Conservation (phyloP, 352 stramenopile species). For the Discostella stelligera region DNA sequence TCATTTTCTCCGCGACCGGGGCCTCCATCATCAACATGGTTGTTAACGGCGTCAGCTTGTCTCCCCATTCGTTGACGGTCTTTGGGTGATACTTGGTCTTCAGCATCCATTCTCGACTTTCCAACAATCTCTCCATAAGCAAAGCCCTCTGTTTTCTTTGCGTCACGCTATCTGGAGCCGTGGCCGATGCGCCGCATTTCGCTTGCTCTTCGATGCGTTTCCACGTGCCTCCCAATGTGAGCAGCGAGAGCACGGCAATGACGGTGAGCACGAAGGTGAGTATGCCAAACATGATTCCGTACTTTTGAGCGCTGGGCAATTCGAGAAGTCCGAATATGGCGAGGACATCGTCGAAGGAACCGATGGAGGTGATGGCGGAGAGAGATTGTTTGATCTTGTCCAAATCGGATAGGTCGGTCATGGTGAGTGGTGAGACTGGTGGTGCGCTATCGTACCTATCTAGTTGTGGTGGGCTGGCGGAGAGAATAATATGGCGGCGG, state of each 20-base stretch:
- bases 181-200: constrained; percentile 41
- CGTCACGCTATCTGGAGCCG: constrained; percentile 45
- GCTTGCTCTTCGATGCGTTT: constrained; percentile 70
- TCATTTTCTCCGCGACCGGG: constrained; percentile 27
- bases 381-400: constrained; percentile 34
- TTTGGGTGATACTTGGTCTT: constrained; percentile 40
- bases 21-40: constrained; percentile 67
- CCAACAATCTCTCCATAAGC: constrained; percentile 70
- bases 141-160: constrained; percentile 61
- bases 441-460: too few species aligned
- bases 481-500: too few species aligned
- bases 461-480: too few species aligned
- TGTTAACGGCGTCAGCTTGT: constrained; percentile 54
- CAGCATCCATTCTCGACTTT: constrained; percentile 63
- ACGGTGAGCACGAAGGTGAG: constrained; percentile 70
- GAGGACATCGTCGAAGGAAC: constrained; percentile 54
- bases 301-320: constrained; percentile 70
- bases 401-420: constrained; percentile 19
- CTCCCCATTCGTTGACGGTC: not conserved
- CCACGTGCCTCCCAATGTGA: constrained; percentile 71
- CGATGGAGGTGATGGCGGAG: constrained; percentile 28
- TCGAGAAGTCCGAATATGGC: constrained; percentile 65
- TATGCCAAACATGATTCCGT: constrained; percentile 74
- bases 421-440: not conserved
- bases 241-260: constrained; percentile 55